Evolutionary conservation across 768 basidiomycete genomes (phyloP).

Genomic region (Daedaleopsis nitida): DNA sequence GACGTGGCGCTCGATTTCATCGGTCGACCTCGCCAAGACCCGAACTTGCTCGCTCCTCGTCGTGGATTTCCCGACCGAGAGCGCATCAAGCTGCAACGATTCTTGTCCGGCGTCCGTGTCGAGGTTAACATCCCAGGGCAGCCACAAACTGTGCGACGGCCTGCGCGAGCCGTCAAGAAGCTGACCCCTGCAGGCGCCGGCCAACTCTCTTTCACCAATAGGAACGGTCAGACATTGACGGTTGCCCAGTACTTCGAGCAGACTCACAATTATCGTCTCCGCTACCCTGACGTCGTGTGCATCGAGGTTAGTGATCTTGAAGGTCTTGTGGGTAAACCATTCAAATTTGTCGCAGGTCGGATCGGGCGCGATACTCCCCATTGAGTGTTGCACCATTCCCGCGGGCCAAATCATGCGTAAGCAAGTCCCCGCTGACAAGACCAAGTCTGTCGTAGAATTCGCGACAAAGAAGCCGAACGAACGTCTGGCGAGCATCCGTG

Average conservation of each 20-base stretch:
- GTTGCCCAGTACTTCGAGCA: slow-evolving; percentile 65
- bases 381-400: slow-evolving; percentile 66
- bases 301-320: slow-evolving; percentile 55
- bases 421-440: slow-evolving; percentile 68
- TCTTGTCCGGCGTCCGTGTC: slow-evolving; percentile 55
- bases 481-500: slow-evolving; percentile 54
- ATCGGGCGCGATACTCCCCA: slow-evolving; percentile 59
- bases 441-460: slow-evolving; percentile 62
- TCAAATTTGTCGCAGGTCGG: slow-evolving; percentile 47
- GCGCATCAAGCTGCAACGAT: slow-evolving; percentile 54
- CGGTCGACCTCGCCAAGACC: slow-evolving; percentile 27
- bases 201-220: slow-evolving; percentile 54
- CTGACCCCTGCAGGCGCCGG: slow-evolving; percentile 56
- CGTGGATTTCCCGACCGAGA: slow-evolving; percentile 51
- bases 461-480: slow-evolving; percentile 64
- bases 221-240: slow-evolving; percentile 55
- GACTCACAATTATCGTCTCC: slow-evolving; percentile 53
- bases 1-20: slow-evolving; percentile 61
- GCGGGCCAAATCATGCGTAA: slow-evolving; percentile 73
- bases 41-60: slow-evolving; percentile 42
- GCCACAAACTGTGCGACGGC: slow-evolving; percentile 24
- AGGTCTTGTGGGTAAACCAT: neutral
- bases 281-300: slow-evolving; percentile 66
- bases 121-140: slow-evolving; percentile 34
- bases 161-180: slow-evolving; percentile 64